A percentile compares a stretch with the other conserved stretches of the same genome.
Evolutionary conservation across 108 stramenopile species (phyloP).

Genomic region (Fistulifera pelliculosa): DNA sequence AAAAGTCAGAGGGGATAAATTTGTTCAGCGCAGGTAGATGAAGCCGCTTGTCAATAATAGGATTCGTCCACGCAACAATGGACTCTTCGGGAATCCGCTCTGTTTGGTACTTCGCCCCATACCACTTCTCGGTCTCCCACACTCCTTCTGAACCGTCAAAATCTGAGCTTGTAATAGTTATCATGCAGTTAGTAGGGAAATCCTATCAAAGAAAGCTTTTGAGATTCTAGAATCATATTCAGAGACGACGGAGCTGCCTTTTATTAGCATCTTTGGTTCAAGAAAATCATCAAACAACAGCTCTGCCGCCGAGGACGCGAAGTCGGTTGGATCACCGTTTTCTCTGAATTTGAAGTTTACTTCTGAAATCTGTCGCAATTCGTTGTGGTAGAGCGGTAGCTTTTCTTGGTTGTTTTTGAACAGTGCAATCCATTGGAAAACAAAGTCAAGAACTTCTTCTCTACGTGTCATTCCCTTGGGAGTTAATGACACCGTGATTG

Average conservation of each 20-base stretch:
- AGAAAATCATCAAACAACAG: slow-evolving; percentile 52
- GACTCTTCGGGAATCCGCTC: slow-evolving; percentile 33
- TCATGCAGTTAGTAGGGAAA: slow-evolving; percentile 68
- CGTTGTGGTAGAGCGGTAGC: slow-evolving; percentile 59
- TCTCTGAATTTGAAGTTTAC: slow-evolving; percentile 71
- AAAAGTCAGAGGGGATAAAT: slow-evolving; percentile 76
- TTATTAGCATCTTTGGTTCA: slow-evolving; percentile 34
- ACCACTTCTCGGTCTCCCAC: slow-evolving; percentile 79
- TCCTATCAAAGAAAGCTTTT: slow-evolving; percentile 60
- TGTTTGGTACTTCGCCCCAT: slow-evolving; percentile 79
- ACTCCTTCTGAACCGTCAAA: slow-evolving; percentile 27
- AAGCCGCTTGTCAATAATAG: slow-evolving; percentile 42
- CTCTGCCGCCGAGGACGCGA: slow-evolving; percentile 68
- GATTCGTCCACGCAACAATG: slow-evolving; percentile 49
- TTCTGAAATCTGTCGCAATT: slow-evolving; percentile 54
- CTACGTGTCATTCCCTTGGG: slow-evolving; percentile 59
- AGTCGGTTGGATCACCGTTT: slow-evolving; percentile 73
- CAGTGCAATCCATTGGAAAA: slow-evolving; percentile 74
- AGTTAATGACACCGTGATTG: slow-evolving; percentile 65
- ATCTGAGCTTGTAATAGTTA: slow-evolving; percentile 52
- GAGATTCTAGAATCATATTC: slow-evolving; percentile 49
- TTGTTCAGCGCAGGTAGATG: slow-evolving; percentile 67
- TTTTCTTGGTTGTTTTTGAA: slow-evolving; percentile 44
- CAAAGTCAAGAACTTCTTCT: slow-evolving; percentile 60
- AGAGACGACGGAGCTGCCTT: slow-evolving; percentile 32